Evolutionary conservation across 1,284 basidiomycete species (phyloP), one percentile per base, ranked within the genome.

Genomic region (Pseudozyma sp.): DNA sequence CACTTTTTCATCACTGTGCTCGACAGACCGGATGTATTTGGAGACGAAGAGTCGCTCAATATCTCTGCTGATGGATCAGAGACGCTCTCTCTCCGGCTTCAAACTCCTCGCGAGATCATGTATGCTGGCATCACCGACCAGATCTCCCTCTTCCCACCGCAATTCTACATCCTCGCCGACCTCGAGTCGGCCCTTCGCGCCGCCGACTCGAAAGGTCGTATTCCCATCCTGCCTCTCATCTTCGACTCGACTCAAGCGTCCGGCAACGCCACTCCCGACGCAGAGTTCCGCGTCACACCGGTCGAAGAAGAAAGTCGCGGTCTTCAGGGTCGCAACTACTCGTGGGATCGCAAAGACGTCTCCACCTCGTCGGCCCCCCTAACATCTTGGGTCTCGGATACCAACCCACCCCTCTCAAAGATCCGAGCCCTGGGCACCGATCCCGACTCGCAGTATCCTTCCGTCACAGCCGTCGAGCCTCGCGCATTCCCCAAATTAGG

Each of bases 1-100:
- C 80, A 81, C 57, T 81, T 81, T 39, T 79, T 80, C 58, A 57
- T 81, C 49, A 81, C 80, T 11, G 55, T 71, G 0, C 68, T 81
- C 39, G 80, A 81, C 40, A 54, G 42, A 4, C 54, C 59, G 3
- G 72, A 81, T 29, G 71, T 69, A 4, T 68, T 81, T 35, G 77
- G 73, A 1, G 33, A 44, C 9, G 61, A 64, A 40, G 67, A 57
- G 46, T 59, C 62, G 44, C 54, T 77, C 1, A 57, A 68, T 4
- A 64, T 81, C 39, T 70, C 68, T 3, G 78, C 79, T 1, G 80
- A 81, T 49, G 79, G 79, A 0, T 65, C 67, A 5, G 80, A 81
- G 42, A 79, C 79, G 14, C 62, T 73, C 4, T 77, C 70, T 42
- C 59, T 81, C 10, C 49, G 72, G 0, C 48, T 81, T 2, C 67